Evolutionary conservation across 768 basidiomycete species (phyloP).

Genomic region (Crepidotus variabilis): DNA sequence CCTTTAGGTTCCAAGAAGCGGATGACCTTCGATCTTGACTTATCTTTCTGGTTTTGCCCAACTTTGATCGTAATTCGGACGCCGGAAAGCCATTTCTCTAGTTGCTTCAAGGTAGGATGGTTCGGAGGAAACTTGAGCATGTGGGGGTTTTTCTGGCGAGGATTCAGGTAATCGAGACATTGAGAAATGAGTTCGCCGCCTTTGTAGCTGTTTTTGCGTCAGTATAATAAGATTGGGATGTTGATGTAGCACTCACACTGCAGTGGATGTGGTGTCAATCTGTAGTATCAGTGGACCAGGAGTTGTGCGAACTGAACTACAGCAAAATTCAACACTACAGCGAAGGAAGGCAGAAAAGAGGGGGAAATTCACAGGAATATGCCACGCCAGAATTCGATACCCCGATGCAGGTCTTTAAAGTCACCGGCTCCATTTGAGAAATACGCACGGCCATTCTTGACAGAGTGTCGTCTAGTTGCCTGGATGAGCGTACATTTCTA

Average conservation of each 20-base stretch:
- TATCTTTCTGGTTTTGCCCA: constrained; percentile 8
- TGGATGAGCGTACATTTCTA: neutral
- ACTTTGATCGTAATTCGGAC: constrained; percentile 28
- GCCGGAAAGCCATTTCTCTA: constrained; percentile 36
- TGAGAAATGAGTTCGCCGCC: constrained; percentile 26
- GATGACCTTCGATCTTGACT: constrained; percentile 29
- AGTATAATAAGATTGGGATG: neutral
- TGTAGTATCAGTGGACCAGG: constrained; percentile 37
- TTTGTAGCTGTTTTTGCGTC: constrained; percentile 22
- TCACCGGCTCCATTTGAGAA: constrained; percentile 22
- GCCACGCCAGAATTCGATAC: constrained; percentile 44
- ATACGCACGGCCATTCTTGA: constrained; percentile 42
- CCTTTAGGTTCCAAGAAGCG: constrained; percentile 31
- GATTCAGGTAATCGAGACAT: constrained; percentile 23
- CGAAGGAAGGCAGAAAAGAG: neutral
- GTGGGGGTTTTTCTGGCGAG: constrained; percentile 21
- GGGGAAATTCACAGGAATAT: constrained; percentile 42
- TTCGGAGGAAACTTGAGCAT: constrained; percentile 22
- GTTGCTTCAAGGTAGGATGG: constrained; percentile 20
- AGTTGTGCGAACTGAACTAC: constrained; percentile 45
- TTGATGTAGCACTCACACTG: constrained; percentile 30
- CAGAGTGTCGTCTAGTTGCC: constrained; percentile 32
- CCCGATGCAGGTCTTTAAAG: constrained; percentile 8
- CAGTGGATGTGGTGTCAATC: constrained; percentile 42
- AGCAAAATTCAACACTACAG: neutral